These are phyloP conservation scores for Aspergillus sojae DNA, from an alignment of 2,329 filamentous ascomycete genomes.

Conservation along the genomic window DNA sequence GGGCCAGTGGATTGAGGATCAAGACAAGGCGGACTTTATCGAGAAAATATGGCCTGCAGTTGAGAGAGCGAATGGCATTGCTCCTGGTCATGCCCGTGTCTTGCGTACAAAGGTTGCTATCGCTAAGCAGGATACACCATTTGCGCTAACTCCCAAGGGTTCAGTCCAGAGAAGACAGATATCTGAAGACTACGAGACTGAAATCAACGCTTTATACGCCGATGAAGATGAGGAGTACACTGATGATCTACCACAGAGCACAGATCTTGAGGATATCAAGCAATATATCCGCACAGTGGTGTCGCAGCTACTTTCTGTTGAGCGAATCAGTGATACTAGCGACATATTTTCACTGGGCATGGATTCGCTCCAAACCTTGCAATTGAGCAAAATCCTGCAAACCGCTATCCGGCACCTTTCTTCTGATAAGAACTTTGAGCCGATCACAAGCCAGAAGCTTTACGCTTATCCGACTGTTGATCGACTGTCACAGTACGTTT, in stretches of 20 bases:
- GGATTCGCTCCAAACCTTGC: constrained; percentile 16
- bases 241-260: no score
- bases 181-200: constrained; percentile 12
- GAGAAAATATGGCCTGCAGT: constrained; percentile 49
- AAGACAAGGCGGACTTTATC: constrained; percentile 28
- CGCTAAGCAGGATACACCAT: constrained; percentile 44
- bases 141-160: constrained; percentile 50
- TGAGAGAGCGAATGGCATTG: constrained; percentile 44
- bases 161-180: constrained; percentile 8
- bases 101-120: constrained; percentile 45
- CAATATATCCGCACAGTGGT: not conserved
- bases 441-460: no score
- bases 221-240: no score
- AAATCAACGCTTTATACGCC: constrained; percentile 14
- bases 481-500: not conserved
- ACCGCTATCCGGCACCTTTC: not conserved
- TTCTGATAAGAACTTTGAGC: no score
- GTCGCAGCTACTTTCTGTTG: not conserved
- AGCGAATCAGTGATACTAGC: not conserved
- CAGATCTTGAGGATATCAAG: not conserved
- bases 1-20: constrained; percentile 2
- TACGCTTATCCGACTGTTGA: no score
- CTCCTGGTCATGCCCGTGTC: constrained; percentile 45
- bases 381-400: constrained; percentile 6
- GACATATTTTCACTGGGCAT: constrained; percentile 16